phyloP scores from a whole-genome alignment of 2,329 filamentous ascomycete genomes.

The Beauveria bassiana region DNA sequence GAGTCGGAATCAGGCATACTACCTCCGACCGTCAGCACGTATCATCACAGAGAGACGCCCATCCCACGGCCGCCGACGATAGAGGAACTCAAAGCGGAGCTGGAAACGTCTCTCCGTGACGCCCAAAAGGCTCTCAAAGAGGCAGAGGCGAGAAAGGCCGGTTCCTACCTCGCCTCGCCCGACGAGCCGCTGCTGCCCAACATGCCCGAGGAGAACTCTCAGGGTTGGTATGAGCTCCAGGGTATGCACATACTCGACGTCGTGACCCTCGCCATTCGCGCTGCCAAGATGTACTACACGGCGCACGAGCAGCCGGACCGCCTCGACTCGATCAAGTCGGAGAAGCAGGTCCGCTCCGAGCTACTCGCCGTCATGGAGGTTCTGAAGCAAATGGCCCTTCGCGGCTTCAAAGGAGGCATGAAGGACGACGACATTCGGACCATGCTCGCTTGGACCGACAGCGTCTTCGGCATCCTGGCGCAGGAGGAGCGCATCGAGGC shows the following conservation, averaged over 20 bases:
- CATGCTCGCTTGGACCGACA: slow-evolving; percentile 71
- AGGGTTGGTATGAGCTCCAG: slow-evolving; percentile 78
- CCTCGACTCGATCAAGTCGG: slow-evolving; percentile 78
- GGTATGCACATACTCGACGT: slow-evolving; percentile 89
- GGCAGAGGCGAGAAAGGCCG: slow-evolving; percentile 33
- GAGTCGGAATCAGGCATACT: slow-evolving; percentile 71
- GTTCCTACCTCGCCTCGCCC: slow-evolving; percentile 20
- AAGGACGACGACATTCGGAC: slow-evolving; percentile 67
- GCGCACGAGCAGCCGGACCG: slow-evolving; percentile 81
- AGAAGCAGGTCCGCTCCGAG: slow-evolving; percentile 77
- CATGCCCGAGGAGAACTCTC: slow-evolving; percentile 40
- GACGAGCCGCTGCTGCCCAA: slow-evolving; percentile 26
- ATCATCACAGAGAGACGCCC: slow-evolving; percentile 75
- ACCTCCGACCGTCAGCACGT: slow-evolving; percentile 95
- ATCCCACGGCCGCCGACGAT: slow-evolving; percentile 80
- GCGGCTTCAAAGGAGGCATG: slow-evolving; percentile 79
- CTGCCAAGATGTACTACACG: slow-evolving; percentile 94
- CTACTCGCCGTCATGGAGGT: slow-evolving; percentile 82
- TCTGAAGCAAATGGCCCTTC: slow-evolving; percentile 81
- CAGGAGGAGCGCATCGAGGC: slow-evolving; percentile 72
- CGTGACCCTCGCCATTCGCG: slow-evolving; percentile 88
- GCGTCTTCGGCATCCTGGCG: slow-evolving; percentile 68
- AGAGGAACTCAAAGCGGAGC: slow-evolving; percentile 60
- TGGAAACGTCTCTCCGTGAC: slow-evolving; percentile 61
- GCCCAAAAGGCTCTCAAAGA: slow-evolving; percentile 61